Percentiles rank a stretch among this genome's conserved stretches.
These are phyloP conservation scores for Cutaneotrichosporon arboriforme DNA, from an alignment of 1,284 basidiomycete species.

Conservation along the genomic window DNA sequence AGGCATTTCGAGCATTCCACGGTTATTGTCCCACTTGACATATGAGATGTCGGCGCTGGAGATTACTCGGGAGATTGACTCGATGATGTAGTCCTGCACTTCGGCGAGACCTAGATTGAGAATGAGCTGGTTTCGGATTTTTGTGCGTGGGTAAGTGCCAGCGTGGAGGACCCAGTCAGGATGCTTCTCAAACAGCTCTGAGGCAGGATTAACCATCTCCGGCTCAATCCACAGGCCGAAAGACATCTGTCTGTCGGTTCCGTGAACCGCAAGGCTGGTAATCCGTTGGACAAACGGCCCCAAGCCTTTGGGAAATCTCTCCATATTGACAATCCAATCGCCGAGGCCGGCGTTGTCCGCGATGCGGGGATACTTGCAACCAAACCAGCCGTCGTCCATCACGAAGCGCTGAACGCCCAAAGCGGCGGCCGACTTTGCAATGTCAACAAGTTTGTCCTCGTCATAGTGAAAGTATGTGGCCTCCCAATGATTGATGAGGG, in stretches of 20 bases:
- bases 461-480: constrained; percentile 33
- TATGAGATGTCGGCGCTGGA: constrained; percentile 24
- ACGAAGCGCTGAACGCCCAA: constrained; percentile 34
- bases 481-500: constrained; percentile 38
- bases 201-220: constrained; percentile 37
- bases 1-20: constrained; percentile 34
- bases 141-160: constrained; percentile 16
- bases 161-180: constrained; percentile 35
- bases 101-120: constrained; percentile 24
- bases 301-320: constrained; percentile 29
- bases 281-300: constrained; percentile 17
- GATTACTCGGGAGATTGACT: constrained; percentile 17
- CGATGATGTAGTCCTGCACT: constrained; percentile 35
- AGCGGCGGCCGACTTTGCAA: constrained; percentile 21
- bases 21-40: constrained; percentile 39
- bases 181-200: constrained; percentile 30
- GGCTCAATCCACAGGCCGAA: constrained; percentile 41
- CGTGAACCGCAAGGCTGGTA: neutral
- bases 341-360: constrained; percentile 28
- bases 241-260: constrained; percentile 6
- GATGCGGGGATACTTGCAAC: constrained; percentile 25
- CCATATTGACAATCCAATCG: constrained; percentile 30
- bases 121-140: constrained; percentile 30
- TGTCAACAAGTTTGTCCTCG: constrained; percentile 15
- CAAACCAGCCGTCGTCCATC: constrained; percentile 43